These are phyloP conservation scores for Pythium brassicae DNA, from an alignment of 352 stramenopile species.

Conservation along the genomic window DNA sequence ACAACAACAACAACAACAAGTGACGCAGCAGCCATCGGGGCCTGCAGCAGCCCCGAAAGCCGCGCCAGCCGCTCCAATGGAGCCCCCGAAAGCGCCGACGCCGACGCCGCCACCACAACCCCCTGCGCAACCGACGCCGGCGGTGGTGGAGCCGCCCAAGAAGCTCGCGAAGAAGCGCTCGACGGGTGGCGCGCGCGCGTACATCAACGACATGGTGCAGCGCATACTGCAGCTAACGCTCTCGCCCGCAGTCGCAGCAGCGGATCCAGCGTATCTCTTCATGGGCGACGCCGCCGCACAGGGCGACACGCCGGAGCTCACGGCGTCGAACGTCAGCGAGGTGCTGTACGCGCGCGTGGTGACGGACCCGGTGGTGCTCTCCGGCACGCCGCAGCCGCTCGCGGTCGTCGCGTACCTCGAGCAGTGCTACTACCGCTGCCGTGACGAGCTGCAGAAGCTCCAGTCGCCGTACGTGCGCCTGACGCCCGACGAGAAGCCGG, in stretches of 20 bases:
- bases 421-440: conserved; percentile 67
- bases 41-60: conserved; percentile 13
- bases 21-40: conserved; percentile 5
- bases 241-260: conserved; percentile 19
- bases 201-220: conserved; percentile 77
- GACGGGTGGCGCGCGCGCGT: conserved; percentile 25
- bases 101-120: conserved; percentile 1
- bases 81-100: conserved; percentile 3
- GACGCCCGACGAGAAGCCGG: conserved; percentile 37
- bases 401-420: conserved; percentile 68
- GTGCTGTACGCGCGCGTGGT: conserved; percentile 71
- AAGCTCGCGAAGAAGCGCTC: conserved; percentile 32
- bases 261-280: conserved; percentile 32
- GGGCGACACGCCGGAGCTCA: conserved; percentile 19
- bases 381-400: conserved; percentile 43
- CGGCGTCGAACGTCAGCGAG: conserved; percentile 48
- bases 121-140: not conserved
- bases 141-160: conserved; percentile 3
- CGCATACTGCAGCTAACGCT: conserved; percentile 66
- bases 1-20: conserved; percentile 24
- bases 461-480: conserved; percentile 60
- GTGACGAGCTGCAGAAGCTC: conserved; percentile 66
- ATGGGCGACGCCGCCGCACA: conserved; percentile 30
- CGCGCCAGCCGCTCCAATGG: not conserved
- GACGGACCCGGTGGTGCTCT: conserved; percentile 45